A percentile compares a stretch with the other conserved stretches of the same genome.
Conservation (phyloP, 129 eudicot species). For the Flaveria robusta region DNA sequence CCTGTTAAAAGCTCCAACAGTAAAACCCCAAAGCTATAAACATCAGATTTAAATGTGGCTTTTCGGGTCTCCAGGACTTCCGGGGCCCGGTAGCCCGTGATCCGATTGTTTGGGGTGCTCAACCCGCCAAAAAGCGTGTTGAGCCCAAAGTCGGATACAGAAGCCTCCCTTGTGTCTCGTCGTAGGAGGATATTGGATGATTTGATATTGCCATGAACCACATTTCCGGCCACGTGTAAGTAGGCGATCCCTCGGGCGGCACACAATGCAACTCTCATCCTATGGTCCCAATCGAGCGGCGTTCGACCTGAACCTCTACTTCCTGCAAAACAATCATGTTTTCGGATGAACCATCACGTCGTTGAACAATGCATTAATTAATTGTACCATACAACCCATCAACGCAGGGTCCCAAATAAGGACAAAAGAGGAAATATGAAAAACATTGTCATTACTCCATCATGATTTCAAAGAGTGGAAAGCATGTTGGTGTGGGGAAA, state of each 20-base stretch:
- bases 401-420: slow-evolving; percentile 20
- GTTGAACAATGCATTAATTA: slow-evolving; percentile 19
- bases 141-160: slow-evolving; percentile 78
- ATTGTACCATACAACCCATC: background rate
- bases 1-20: slow-evolving; percentile 83
- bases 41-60: slow-evolving; percentile 78
- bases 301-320: slow-evolving; percentile 87
- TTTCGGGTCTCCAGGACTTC: slow-evolving; percentile 74
- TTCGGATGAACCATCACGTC: no score
- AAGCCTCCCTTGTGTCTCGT: slow-evolving; percentile 51
- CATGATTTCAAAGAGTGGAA: slow-evolving; percentile 41
- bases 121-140: slow-evolving; percentile 55
- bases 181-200: slow-evolving; percentile 83
- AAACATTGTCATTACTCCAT: background rate
- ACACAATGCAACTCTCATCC: slow-evolving; percentile 66
- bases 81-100: slow-evolving; percentile 88
- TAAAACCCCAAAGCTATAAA: slow-evolving; percentile 85
- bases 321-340: slow-evolving; percentile 59
- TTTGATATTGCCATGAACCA: slow-evolving; percentile 93
- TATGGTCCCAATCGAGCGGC: slow-evolving; percentile 86
- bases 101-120: slow-evolving; percentile 53
- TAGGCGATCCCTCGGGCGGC: slow-evolving; percentile 74
- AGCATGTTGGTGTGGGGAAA: slow-evolving; percentile 52
- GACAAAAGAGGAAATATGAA: background rate
- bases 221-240: slow-evolving; percentile 66